Base-by-base conservation (phyloP, 176 grass and related monocot species). In the Carex cristatella region DNA sequence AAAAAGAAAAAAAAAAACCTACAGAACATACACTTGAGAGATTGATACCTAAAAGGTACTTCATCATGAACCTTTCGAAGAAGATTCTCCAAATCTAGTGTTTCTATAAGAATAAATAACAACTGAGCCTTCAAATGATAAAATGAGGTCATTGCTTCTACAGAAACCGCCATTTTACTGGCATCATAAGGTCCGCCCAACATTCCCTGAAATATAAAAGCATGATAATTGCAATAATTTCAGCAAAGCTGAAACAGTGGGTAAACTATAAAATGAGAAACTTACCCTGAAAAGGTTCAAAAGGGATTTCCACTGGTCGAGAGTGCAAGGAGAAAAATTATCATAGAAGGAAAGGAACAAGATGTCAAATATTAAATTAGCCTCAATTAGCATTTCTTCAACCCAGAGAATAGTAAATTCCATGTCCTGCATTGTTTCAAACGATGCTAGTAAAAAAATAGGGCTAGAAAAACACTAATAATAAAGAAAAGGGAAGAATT, bases 381-480 rank as follows among this genome's bases (percentile, higher is more conserved):
- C 81, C 91, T 98, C 95, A 86, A 98, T 98, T 85, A 98, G 88
- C 55, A 79, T 83, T 86, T 98, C 95, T 87, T 98, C 95, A 70
- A 94, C 86, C 90, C 91, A 94, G 18, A 87, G 89, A 61, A 93
- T 59, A 10, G 89, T 94, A 58, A 90, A 89, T 63, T 86, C 89
- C 84, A 91, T 85, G 83, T 89, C 95, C 94, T 90, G 62, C n/a
- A 80, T 69, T 44, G 61, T 85, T 61, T 40, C 28, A 40, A 85
- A 59, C 8, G 4, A 81, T 9, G 64, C 18, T 64, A 65, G 60
- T 61, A 42, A 83, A 67, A 10, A 65, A 68, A n/a, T 38, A n/a
- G 53, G 16, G 2, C n/a, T 37, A 27, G 53, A 37, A 38, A 28
- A 64, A 40, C 37, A 64, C 16, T 42, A 54, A 86, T 32, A 33